A percentile compares a stretch with the other conserved stretches of the same genome.
Conservation (phyloP, 2,329 filamentous ascomycete species). For the Hypoxylon sp. region DNA sequence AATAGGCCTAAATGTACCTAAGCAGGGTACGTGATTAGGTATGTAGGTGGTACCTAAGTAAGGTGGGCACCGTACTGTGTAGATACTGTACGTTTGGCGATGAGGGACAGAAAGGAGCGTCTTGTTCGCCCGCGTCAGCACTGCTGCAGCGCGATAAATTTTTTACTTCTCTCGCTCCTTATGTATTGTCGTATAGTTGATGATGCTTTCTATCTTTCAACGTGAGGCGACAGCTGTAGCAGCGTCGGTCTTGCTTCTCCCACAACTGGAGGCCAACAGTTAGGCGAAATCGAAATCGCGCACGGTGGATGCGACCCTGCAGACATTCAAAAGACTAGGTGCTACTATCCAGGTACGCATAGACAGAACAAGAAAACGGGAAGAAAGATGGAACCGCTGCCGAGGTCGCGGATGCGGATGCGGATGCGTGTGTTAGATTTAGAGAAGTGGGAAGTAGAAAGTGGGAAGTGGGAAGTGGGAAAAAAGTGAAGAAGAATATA, state of each 20-base stretch:
- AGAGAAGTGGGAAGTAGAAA: background rate
- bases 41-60: conserved; percentile 1
- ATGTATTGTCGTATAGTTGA: background rate
- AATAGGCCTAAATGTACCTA: background rate
- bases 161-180: conserved; percentile 1
- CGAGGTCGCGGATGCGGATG: conserved; percentile 6
- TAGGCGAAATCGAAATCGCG: conserved; percentile 41
- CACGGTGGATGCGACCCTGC: conserved; percentile 35
- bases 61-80: conserved; percentile 22
- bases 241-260: conserved; percentile 33
- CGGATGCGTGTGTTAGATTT: background rate
- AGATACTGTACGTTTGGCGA: no score
- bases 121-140: conserved; percentile 24
- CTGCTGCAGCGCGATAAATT: conserved; percentile 11
- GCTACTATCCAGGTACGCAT: conserved; percentile 35
- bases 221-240: conserved; percentile 19
- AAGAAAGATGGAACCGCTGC: conserved; percentile 9
- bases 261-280: conserved; percentile 33
- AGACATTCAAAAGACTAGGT: conserved; percentile 40
- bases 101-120: conserved; percentile 23
- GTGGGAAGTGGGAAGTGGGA: no score
- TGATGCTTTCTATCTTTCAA: conserved; percentile 13
- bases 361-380: conserved; percentile 7
- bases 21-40: background rate
- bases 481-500: conserved; percentile 32